Percentiles rank a stretch among this genome's conserved stretches.
phyloP scores from a whole-genome alignment of 2,329 filamentous ascomycete genomes.

The Knufia petricola region DNA sequence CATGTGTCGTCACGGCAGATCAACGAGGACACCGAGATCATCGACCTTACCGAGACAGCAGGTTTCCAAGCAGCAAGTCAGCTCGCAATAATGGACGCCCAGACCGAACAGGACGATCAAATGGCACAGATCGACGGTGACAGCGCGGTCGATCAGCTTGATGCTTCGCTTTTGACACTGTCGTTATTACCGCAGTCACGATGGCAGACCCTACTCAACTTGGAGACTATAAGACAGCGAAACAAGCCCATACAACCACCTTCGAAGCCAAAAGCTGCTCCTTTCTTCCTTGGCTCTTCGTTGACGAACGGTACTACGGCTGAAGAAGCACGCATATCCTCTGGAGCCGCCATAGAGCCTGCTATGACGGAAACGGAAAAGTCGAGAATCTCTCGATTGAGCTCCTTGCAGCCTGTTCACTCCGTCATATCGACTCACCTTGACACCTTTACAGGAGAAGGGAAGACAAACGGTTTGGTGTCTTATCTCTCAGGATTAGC shows the following conservation, averaged over 20 bases:
- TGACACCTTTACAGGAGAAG: conserved; percentile 31
- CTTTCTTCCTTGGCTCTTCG: conserved; percentile 71
- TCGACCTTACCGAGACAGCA: conserved; percentile 49
- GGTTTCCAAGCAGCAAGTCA: conserved; percentile 66
- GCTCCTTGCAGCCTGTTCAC: conserved; percentile 33
- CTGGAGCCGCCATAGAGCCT: conserved; percentile 7
- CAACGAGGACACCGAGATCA: conserved; percentile 62
- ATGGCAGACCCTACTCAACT: conserved; percentile 89
- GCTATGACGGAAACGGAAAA: conserved; percentile 24
- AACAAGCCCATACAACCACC: conserved; percentile 91
- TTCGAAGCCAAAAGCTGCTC: conserved; percentile 85
- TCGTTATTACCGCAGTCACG: conserved; percentile 80
- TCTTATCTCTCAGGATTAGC: conserved; percentile 69
- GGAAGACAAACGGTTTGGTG: conserved; percentile 60
- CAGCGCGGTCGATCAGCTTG: conserved; percentile 62
- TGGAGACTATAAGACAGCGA: conserved; percentile 80
- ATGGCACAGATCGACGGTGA: conserved; percentile 40
- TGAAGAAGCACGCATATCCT: conserved; percentile 11
- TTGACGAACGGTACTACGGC: conserved; percentile 19
- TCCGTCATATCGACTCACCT: conserved; percentile 17
- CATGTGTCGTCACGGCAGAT: conserved; percentile 81
- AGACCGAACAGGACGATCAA: conserved; percentile 35
- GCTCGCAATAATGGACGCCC: conserved; percentile 57
- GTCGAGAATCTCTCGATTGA: conserved; percentile 61
- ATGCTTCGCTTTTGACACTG: conserved; percentile 72